phyloP scores from a whole-genome alignment of 2,329 filamentous ascomycete species.

The Alternaria postmessia region DNA sequence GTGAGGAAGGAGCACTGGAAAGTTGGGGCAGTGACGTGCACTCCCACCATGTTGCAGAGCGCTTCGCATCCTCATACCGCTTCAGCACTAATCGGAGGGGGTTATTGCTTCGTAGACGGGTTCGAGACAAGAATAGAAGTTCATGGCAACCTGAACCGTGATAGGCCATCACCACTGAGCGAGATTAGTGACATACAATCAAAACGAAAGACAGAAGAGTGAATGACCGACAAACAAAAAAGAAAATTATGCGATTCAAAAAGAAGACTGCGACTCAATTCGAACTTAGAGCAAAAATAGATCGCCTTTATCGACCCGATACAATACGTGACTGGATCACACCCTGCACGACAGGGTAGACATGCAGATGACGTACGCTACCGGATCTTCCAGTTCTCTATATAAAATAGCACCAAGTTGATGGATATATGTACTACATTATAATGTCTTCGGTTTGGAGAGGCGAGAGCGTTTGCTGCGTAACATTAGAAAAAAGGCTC shows the following conservation, averaged over 20 bases:
- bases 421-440: not conserved
- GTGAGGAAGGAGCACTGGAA: not conserved
- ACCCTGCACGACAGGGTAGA: not conserved
- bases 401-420: not conserved
- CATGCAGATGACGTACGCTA: not conserved
- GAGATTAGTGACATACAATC: not conserved
- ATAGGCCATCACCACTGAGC: not conserved
- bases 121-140: not conserved
- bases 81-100: not conserved
- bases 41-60: not conserved
- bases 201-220: not conserved
- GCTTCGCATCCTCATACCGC: not conserved
- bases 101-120: rapidly evolving
- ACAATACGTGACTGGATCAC: not conserved
- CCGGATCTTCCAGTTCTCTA: not conserved
- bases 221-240: not conserved
- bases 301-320: too few species aligned
- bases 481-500: too few species aligned
- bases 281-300: too few species aligned
- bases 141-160: not conserved
- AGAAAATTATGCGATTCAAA: not conserved
- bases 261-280: not conserved
- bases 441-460: too few species aligned
- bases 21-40: not conserved
- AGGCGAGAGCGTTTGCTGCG: too few species aligned